Conservation (phyloP, 2,329 filamentous ascomycete species). For the Fusarium buharicum region DNA sequence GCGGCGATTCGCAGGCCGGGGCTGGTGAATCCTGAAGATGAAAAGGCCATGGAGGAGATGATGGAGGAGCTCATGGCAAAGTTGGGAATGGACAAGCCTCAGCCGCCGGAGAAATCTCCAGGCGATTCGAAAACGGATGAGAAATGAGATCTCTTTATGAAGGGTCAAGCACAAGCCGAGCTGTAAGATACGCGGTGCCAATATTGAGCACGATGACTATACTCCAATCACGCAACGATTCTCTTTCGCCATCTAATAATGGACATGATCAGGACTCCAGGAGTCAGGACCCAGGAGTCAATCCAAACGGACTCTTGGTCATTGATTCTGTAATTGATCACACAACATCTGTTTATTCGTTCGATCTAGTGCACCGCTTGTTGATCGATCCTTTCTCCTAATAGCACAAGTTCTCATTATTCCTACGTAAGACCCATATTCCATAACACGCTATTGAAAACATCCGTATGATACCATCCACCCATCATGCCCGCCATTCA, state of each 20-base stretch:
- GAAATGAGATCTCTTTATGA: not conserved
- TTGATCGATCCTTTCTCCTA: not conserved
- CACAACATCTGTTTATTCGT: too few species aligned
- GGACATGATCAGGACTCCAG: too few species aligned
- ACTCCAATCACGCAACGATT: not conserved
- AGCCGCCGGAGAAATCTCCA: conserved; percentile 19
- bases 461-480: conserved; percentile 28
- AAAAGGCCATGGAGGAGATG: conserved; percentile 71
- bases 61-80: conserved; percentile 67
- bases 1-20: conserved; percentile 53
- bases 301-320: not conserved
- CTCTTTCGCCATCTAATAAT: not conserved
- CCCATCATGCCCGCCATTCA: conserved; percentile 19
- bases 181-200: conserved; percentile 35
- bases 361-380: not conserved
- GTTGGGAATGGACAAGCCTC: conserved; percentile 51
- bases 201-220: conserved; percentile 3
- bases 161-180: not conserved
- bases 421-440: conserved; percentile 38
- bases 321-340: not conserved
- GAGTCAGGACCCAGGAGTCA: too few species aligned
- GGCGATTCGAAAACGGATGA: conserved; percentile 22
- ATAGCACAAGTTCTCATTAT: conserved; percentile 33
- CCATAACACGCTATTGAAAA: conserved; percentile 25
- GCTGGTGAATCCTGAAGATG: conserved; percentile 57